Evolutionary conservation across 768 basidiomycete species (phyloP).

Genomic region (Mycena alexandri): DNA sequence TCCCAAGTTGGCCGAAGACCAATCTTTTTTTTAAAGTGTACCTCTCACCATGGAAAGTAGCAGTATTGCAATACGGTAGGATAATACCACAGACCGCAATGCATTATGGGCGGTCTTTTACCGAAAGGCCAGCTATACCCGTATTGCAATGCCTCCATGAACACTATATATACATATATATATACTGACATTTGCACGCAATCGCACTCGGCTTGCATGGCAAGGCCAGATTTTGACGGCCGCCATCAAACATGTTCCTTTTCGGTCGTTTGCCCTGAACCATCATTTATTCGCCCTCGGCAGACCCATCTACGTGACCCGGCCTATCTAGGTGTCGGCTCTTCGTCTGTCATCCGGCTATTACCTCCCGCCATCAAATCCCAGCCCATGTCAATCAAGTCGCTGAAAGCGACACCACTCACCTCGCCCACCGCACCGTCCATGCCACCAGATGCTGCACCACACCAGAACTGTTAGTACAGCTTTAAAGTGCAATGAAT

Average conservation of each 20-base stretch:
- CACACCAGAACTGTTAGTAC: too few relatives aligned
- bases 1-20: too few relatives aligned
- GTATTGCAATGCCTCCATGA: neutral
- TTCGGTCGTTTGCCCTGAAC: neutral
- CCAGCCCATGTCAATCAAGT: too few relatives aligned
- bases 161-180: neutral
- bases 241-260: neutral
- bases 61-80: neutral
- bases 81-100: neutral
- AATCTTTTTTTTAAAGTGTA: too few relatives aligned
- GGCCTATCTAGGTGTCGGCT: too few relatives aligned
- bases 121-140: neutral
- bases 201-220: neutral
- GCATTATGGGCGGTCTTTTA: neutral
- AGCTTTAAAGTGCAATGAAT: too few relatives aligned
- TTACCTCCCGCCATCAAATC: too few relatives aligned
- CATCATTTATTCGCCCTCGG: too few relatives aligned
- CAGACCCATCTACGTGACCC: neutral
- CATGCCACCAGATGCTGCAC: neutral
- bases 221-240: neutral
- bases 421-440: neutral
- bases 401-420: too few relatives aligned
- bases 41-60: conserved; percentile 8
- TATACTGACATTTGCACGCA: neutral
- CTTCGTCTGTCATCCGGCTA: too few relatives aligned